A percentile compares a stretch with the other conserved stretches of the same genome.
These are phyloP conservation scores for Tuber melanosporum DNA, from an alignment of 495 filamentous ascomycete genomes.

Conservation along the genomic window DNA sequence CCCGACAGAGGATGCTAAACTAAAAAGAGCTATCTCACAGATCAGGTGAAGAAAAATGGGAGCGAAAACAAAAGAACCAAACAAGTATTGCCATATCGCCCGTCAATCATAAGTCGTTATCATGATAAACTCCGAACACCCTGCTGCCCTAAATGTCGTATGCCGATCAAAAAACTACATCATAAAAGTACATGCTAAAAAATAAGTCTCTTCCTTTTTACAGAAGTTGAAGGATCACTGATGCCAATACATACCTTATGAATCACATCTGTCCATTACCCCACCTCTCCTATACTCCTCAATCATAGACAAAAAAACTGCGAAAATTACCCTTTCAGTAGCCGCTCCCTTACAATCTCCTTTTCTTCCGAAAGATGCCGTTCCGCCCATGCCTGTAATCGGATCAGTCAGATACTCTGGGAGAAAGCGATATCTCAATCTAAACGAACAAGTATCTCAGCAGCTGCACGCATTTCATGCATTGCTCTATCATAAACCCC, in stretches of 20 bases:
- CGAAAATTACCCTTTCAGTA: conserved; percentile 28
- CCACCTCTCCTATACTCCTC: not conserved
- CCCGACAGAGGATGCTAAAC: not conserved
- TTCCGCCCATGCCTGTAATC: conserved; percentile 26
- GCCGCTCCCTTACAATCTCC: conserved; percentile 22
- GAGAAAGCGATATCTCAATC: not conserved
- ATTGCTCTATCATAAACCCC: conserved; percentile 32
- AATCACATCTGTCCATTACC: not conserved
- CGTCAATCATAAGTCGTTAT: not conserved
- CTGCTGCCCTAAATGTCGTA: not conserved
- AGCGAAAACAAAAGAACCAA: not conserved
- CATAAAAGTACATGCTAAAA: not conserved
- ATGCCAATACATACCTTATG: not conserved
- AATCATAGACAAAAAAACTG: not conserved
- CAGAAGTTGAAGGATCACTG: not conserved
- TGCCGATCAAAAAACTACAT: not conserved
- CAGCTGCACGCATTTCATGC: conserved; percentile 35
- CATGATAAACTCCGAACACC: not conserved
- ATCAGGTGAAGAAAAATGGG: not conserved
- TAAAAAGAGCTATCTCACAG: not conserved
- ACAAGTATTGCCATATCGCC: not conserved
- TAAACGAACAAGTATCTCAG: conserved; percentile 28
- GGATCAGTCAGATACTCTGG: not conserved
- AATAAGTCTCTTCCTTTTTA: not conserved
- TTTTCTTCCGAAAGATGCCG: conserved; percentile 29